Base-by-base conservation (phyloP, 257 asterid species). In the Lithospermum erythrorhizon region DNA sequence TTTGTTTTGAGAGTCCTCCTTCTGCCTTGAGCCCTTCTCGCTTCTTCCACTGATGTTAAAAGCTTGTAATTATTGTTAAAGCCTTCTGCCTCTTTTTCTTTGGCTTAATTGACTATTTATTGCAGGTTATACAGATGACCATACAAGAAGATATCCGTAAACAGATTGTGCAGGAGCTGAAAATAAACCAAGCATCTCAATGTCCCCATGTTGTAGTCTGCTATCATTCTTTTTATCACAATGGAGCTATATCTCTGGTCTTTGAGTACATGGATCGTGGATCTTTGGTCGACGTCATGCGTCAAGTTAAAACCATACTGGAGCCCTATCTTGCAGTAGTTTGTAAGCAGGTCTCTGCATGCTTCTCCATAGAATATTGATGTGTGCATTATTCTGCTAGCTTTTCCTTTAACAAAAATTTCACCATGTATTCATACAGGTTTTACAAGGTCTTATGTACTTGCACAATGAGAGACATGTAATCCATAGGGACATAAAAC, bases 191-290 rank as follows among this genome's bases (percentile, higher is more conserved):
- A 78, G 90, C 89, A 56, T 81, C 97, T 56, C 96, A 80, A 67
- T 89, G 99, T 72, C 78, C 96, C 19, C 81, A 86, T 64, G 84
- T 87, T 67, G 99, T 93, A 18, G 94, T 87, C 65, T 93, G 99
- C 82, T 83, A 93, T 76, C 96, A 87, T 73, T 93, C 99, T 27
- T 93, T 89, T 82, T 93, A 93, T 82, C 96, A 93, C 81, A 89
- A 93, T 61, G 99, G 99, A 65, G 97, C 94, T 61, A 89, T 93
- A 60, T 89, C 96, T 66, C 80, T 93, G 65, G 95, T 89, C 70
- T 71, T 93, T 37, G 99, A 93, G 66, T 93, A 86, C 86, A 93
- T 93, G 99, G 99, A 93, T 74, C 97, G 99, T 68, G 99, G 99
- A 49, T 89, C 97, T 51, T 81, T 81, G 61, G 78, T 62, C 53